These are phyloP conservation scores for Hirsutella rhossiliensis DNA, from an alignment of 2,329 filamentous ascomycete species.

Conservation along the genomic window DNA sequence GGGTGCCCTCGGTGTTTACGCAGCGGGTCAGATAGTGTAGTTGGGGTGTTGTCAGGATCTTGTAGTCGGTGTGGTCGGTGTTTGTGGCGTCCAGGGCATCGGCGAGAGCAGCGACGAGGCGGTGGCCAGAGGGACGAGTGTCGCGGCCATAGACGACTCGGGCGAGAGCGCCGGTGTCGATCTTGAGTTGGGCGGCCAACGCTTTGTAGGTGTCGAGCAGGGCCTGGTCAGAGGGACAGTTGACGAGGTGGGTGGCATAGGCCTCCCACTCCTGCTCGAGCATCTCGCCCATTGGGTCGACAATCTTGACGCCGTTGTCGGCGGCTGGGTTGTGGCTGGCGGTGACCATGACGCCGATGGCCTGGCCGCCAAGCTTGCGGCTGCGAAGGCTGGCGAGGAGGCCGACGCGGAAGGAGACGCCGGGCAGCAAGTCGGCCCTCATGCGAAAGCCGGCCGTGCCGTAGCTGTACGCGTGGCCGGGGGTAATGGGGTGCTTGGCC, in stretches of 20 bases:
- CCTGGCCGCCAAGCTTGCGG: constrained; percentile 77
- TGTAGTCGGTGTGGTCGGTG: constrained; percentile 70
- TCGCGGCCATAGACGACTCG: constrained; percentile 86
- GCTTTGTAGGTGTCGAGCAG: constrained; percentile 66
- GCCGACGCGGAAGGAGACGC: constrained; percentile 85
- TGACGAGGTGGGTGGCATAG: constrained; percentile 80
- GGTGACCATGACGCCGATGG: constrained; percentile 94
- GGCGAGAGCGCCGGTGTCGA: constrained; percentile 58
- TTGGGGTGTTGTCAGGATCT: constrained; percentile 91
- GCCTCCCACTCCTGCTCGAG: constrained; percentile 90
- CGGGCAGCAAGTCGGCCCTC: constrained; percentile 71
- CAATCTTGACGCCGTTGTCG: constrained; percentile 90
- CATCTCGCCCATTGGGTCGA: constrained; percentile 98
- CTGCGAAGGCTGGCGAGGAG: constrained; percentile 81
- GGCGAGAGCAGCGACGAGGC: constrained; percentile 65
- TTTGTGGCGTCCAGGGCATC: constrained; percentile 68
- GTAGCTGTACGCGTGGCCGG: constrained; percentile 47
- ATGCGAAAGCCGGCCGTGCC: constrained; percentile 58
- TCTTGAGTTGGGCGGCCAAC: constrained; percentile 62
- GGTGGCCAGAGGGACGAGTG: constrained; percentile 82
- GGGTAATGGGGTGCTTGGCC: constrained; percentile 47
- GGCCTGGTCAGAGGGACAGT: constrained; percentile 62
- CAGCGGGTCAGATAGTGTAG: constrained; percentile 93
- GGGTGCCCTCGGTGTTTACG: constrained; percentile 82
- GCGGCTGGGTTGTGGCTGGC: constrained; percentile 83